Evolutionary conservation across 2,329 filamentous ascomycete species (phyloP), one percentile per base, ranked within the genome.

Genomic region (Fusarium scirpi): DNA sequence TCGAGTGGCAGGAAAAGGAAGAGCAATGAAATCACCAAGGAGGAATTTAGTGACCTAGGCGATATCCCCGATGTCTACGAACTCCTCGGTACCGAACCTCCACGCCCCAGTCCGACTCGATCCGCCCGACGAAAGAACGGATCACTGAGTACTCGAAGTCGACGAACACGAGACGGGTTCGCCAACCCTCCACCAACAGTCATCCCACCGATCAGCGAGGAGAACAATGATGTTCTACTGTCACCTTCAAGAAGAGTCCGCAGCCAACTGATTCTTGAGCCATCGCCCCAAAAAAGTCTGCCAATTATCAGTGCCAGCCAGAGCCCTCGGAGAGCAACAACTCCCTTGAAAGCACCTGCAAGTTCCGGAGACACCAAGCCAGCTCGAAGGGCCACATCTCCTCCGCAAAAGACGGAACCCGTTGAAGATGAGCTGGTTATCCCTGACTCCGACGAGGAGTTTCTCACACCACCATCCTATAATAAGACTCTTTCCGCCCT

Each of bases 381-480:
- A 32, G 25, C n/a, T 34, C 41, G 47, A 18, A 41, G 47, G 18
- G 34, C 44, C 20, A 34, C 53, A 18, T 48, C 59, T 8, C 29
- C 45, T 2, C 62, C 52, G 12, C 55, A 30, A 38, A 29, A 30
- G 24, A 53, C 32, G 22, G 43, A 62, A 18, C 29, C 41, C 9
- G 41, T 24, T 16, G 52, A 12, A 20, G 71, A 80, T 56, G 78
- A 81, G 30, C 78, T 80, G 34, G 76, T 87, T 9, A 84, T 89
- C 43, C 81, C 85, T 54, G 87, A 89, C 70, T 89, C 87, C 0
- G 87, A 89, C 46, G 87, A 89, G 45, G 86, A 89, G 45, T 85
- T 84, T 44, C 71, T 85, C 41, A 85, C 73, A 63, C 75, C 58
- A 73, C 79, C 74, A 22, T 77, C 76, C 18, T 71, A 71, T 49